Base-by-base conservation (phyloP, 768 basidiomycete species). In the Pisolithus marmoratus region DNA sequence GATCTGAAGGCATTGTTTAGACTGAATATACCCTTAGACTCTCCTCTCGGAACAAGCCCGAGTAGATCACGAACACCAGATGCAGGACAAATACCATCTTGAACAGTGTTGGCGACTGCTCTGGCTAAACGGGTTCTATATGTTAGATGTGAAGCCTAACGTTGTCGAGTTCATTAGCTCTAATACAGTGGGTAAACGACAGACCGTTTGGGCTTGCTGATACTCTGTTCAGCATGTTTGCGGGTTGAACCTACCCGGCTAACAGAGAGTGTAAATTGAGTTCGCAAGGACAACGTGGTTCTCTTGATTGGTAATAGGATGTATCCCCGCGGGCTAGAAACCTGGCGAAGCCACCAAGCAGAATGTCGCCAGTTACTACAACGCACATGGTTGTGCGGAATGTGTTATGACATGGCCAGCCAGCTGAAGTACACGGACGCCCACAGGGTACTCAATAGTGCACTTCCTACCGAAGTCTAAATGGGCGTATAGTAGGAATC, bases 351-450 rank as follows among this genome's bases (percentile, higher is more conserved):
- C 77, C 78, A 9, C 84, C 83, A 1, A 88, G 74, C 19, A 87
- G 72, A 50, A 86, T 68, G 58, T 89, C 88, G 59, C 83, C 76
- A 14, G 81, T 76, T 5, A 83, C 83, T 54, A 85, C 83, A 88
- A 88, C 24, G 83, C 85, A 61, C 87, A 89, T 5, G 86, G 85
- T 81, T 83, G 47, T 11, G 22, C 17, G 27, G 44, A 5, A 14
- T 34, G 34, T 24, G 26, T 56, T 27, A 12, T 38, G 34, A 40
- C 17, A 40, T 23, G 7, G 79, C 74, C 14, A 22, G 37, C 46
- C 26, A 31, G 14, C 20, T 19, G 8, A 29, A 43, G 47, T 9
- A n/a, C 17, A 55, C 24, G 34, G 22, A n/a, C 14, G 47, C 57
- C 17, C 51, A 64, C 82, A 5, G 81, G 63, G 54, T 84, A 80